Evolutionary conservation across 345 rosid species (phyloP), one percentile per base, ranked within the genome.

Genomic region (Pseudoturritis turrita): DNA sequence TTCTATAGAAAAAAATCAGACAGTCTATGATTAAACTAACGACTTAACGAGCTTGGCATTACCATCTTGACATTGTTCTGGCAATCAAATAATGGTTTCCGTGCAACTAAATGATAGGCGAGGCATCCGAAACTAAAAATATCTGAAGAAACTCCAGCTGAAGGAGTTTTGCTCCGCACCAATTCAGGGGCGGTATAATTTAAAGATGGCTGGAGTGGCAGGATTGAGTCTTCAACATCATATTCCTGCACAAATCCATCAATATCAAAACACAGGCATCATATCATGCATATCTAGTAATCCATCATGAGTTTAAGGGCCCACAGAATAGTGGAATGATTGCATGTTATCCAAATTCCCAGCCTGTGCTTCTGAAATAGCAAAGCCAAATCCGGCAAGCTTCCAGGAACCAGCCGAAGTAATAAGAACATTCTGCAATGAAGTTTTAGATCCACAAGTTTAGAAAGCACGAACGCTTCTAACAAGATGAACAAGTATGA

Each of bases 331-430:
- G 61, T 75, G 78, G 50, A 67, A 75, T 1, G 74, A 52, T 17
- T 75, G 78, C 31, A 75, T 25, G 22, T 51, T 68, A 75, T 75
- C 68, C 74, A 68, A 44, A 68, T 68, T 44, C 56, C 74, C 63
- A 44, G 54, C 31, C 53, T 66, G 72, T 65, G 72, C 90, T 8
- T 80, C 77, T 73, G 95, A 59, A 73, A 87, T 74, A 53, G 97
- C 87, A 87, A 89, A 89, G 62, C 96, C 85, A 81, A 94, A 94
- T 66, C 98, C 98, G 54, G 93, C 90, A 75, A 94, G 91, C 80
- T 94, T 94, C 98, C 98, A 94, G 23, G 98, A 95, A 71, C 98
- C 98, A 79, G 80, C 83, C 26, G 90, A 87, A 29, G 98, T 94
- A 71, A 94, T 85, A 40, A 89, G 75, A 70, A 91, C 80, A 83